Base-by-base conservation (phyloP, 257 asterid species). In the Capsicum chinense region DNA sequence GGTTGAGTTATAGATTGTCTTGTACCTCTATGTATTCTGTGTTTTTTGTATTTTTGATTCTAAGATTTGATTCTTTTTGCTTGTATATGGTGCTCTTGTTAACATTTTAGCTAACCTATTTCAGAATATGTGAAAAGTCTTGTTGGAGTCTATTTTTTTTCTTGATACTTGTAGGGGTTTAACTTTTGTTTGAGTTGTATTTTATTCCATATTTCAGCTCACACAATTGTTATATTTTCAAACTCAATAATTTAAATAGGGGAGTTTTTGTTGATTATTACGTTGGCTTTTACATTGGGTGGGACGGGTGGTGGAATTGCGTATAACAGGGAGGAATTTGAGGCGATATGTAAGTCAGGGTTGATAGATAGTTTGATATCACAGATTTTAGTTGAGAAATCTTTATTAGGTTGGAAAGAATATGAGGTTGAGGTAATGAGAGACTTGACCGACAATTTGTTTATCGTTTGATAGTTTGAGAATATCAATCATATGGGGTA, bases 291-390 rank as follows among this genome's bases (percentile, higher is more conserved):
- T 85, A 97, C 99, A 0, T 88, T 97, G 83, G 99, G 99, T 60
- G 99, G 99, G 59, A 97, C 97, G 0, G 99, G 99, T 26, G 99
- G 99, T 84, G 99, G 99, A 73, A 97, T 97, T 89, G 97, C 99
- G 17, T 97, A 97, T 79, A 97, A 97, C 73, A 92, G 86, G 86
- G 98, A 95, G 91, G 99, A 95, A 85, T 97, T 97, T 21, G 99
- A 97, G 89, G 92, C 96, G 56, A 95, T 95, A 84, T 95, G 99
- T 87, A 97, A 94, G 89, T 93, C 97, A 0, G 99, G 99, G 66
- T 90, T 97, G 13, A 96, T 97, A 6, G 99, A 99, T 70, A 97
- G 99, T 84, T 89, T 93, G 90, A 95, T 96, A 13, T 88, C 98
- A 79, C 99, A 95, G 91, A 94, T 97, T 84, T 89, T 97, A 92